Base-by-base conservation (phyloP, 2,329 filamentous ascomycete genomes). In the Lecanoromycetidae sp. region DNA sequence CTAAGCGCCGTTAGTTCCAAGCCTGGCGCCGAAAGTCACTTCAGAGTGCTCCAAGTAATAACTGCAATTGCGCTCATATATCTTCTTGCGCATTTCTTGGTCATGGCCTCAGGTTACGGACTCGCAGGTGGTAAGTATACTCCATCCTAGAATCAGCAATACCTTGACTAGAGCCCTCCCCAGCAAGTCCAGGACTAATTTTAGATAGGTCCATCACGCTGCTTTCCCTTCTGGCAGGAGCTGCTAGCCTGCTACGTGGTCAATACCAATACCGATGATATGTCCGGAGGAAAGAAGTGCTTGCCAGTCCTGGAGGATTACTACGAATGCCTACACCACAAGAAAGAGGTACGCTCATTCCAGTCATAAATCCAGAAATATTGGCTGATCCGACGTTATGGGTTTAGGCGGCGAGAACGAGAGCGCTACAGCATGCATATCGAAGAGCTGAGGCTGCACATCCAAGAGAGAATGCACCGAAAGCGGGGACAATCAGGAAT, bases 201-300 rank as follows among this genome's bases (percentile, higher is more conserved):
- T 43, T 47, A 40, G 46, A 9, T 60, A 82, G 79, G 79, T 60
- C 76, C 76, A 56, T 76, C 73, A 59, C 85, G 90, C 68, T 98
- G 91, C 80, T 96, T 94, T 74, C 86, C 88, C 63, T 98, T 95
- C 79, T 98, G 91, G 91, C 91, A 98, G 71, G 91, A 98, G 70
- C 80, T 96, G 56, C 84, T 98, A 64, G 87, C 87, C 60, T 98
- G 91, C 79, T 98, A 98, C 67, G 87, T 95, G 52, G 81, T 94
- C 63, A 96, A 96, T 72, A 87, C 87, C 47, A 77, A 75, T 55
- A 72, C 82, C 55, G 84, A 90, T 47, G 83, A 88, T 61, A 74
- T 79, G 57, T 77, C 79, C 13, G 86, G 86, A 57, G 91, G 88
- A 72, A 83, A 80, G 67, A 94, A 94, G 70, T 98, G 93, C 66